phyloP scores from a whole-genome alignment of 306 rosid genomes.

The cucumber (Cucumis sativus) region Cucumber_9930_V3 NC_026655.2:25052501-25053000 shows the following conservation, averaged over 20 bases:
- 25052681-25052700: constrained; percentile 76
- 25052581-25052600: constrained; percentile 11
- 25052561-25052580: not conserved
- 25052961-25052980: constrained; percentile 87
- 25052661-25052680: constrained; percentile 88
- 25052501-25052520: constrained; percentile 4
- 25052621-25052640: constrained; percentile 99
- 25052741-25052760: constrained; percentile 8
- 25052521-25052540: not conserved
- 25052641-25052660: constrained; percentile 81
- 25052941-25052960: constrained; percentile 76
- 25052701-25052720: constrained; percentile 68
- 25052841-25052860: constrained; percentile 4
- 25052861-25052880: constrained; percentile 93
- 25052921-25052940: constrained; percentile 91
- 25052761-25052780: not conserved
- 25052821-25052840: constrained; percentile 2
- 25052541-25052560: constrained; percentile 6
- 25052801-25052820: not conserved
- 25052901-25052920: constrained; percentile 77
- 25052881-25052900: constrained; percentile 76
- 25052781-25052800: not conserved
- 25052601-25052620: constrained; percentile 92
- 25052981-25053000: constrained; percentile 7
- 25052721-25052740: constrained; percentile 48